A percentile compares a stretch with the other conserved stretches of the same genome.
Conservation (phyloP, 106 monocot species). For the Dioscorea alata region DNA sequence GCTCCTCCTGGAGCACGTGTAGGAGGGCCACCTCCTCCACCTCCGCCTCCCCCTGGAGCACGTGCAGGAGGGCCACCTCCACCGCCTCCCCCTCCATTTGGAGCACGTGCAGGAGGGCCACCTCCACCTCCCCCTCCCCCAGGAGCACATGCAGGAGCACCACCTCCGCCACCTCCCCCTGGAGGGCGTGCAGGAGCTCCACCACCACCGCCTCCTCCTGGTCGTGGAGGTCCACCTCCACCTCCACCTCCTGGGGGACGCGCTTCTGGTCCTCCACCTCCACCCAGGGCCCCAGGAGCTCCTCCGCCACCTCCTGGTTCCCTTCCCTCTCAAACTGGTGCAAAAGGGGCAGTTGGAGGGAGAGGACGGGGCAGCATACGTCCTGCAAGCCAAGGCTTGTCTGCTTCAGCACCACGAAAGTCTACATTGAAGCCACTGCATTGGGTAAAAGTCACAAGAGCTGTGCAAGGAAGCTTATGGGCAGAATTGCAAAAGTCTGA, state of each 20-base stretch:
- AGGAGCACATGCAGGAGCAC: background rate
- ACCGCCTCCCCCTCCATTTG: conserved; percentile 8
- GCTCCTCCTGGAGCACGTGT: too few species aligned
- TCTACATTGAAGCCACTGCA: conserved; percentile 84
- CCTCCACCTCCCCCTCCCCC: conserved; percentile 15
- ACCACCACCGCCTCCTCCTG: conserved; percentile 5
- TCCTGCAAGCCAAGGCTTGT: conserved; percentile 3
- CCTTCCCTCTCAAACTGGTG: background rate
- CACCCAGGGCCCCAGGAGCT: conserved; percentile 26
- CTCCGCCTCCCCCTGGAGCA: background rate
- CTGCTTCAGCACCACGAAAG: conserved; percentile 37
- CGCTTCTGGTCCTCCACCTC: background rate
- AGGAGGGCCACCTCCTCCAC: background rate
- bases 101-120: background rate
- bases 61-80: background rate
- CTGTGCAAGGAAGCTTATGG: conserved; percentile 96
- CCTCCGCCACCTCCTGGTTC: conserved; percentile 37
- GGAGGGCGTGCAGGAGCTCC: background rate
- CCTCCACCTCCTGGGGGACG: conserved; percentile 20
- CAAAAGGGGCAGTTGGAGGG: conserved; percentile 29
- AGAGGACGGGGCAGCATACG: conserved; percentile 52
- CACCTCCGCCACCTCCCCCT: conserved; percentile 11
- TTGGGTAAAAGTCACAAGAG: conserved; percentile 97
- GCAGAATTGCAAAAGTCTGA: conserved; percentile 80
- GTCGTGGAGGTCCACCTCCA: conserved; percentile 10